Evolutionary conservation across 495 filamentous ascomycete genomes (phyloP).

Genomic region (Cladorrhinum samala): DNA sequence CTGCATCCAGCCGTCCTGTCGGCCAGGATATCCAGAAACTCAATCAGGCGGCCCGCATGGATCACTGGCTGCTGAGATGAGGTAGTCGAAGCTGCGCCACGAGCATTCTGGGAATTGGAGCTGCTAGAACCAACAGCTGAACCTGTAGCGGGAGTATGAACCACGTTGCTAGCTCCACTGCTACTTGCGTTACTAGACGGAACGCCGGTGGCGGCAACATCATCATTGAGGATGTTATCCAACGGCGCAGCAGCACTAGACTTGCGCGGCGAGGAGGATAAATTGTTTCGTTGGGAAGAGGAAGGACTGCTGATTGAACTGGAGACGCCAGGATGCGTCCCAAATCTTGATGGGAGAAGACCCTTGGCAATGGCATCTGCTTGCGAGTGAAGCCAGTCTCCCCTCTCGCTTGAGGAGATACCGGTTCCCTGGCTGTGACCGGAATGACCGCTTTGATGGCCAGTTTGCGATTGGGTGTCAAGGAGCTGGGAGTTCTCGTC

Average conservation of each 20-base stretch:
- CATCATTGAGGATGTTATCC: conserved; percentile 32
- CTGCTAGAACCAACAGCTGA: background rate
- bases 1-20: conserved; percentile 68
- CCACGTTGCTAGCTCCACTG: background rate
- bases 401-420: conserved; percentile 33
- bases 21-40: conserved; percentile 54
- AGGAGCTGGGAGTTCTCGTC: conserved; percentile 45
- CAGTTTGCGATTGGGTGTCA: conserved; percentile 48
- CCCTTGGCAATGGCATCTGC: conserved; percentile 41
- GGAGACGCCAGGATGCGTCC: background rate
- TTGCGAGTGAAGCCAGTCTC: conserved; percentile 47
- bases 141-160: background rate
- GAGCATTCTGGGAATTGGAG: conserved; percentile 13
- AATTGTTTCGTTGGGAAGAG: conserved; percentile 23
- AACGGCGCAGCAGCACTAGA: background rate
- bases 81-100: conserved; percentile 23
- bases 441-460: conserved; percentile 10
- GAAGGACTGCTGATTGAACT: conserved; percentile 21
- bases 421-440: conserved; percentile 25
- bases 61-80: conserved; percentile 50
- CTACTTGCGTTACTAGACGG: conserved; percentile 2
- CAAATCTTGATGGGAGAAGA: conserved; percentile 21
- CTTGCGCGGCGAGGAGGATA: background rate
- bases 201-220: conserved; percentile 7
- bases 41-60: conserved; percentile 47